Evolutionary conservation across 2,329 filamentous ascomycete genomes (phyloP).

Genomic region (Whalleya microplaca): DNA sequence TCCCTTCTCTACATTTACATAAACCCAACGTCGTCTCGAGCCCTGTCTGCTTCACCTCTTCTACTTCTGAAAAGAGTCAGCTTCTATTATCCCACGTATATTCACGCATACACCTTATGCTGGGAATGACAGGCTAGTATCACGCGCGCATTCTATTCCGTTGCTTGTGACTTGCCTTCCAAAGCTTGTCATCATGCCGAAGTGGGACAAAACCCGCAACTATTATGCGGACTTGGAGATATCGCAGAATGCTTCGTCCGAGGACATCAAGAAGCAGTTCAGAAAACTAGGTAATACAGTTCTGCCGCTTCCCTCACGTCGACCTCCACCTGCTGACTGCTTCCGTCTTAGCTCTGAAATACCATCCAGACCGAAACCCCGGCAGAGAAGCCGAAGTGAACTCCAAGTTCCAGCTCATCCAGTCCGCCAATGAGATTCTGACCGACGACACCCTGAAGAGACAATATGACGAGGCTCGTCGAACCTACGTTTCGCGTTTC

Average conservation of each 20-base stretch:
- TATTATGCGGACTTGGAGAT: slow-evolving; percentile 87
- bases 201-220: slow-evolving; percentile 70
- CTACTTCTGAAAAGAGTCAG: too few species aligned
- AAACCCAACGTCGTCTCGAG: too few species aligned
- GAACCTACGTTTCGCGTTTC: slow-evolving; percentile 42
- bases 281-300: slow-evolving; percentile 70
- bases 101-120: too few species aligned
- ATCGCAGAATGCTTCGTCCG: slow-evolving; percentile 65
- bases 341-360: slow-evolving; percentile 68
- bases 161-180: slow-evolving; percentile 12
- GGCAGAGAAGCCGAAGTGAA: slow-evolving; percentile 80
- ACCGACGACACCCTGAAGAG: slow-evolving; percentile 53
- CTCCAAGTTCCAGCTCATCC: slow-evolving; percentile 82
- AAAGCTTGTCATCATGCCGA: slow-evolving; percentile 61
- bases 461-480: slow-evolving; percentile 56
- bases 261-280: slow-evolving; percentile 85
- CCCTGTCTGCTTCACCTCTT: too few species aligned
- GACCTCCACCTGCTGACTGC: slow-evolving; percentile 31
- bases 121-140: slow-evolving; percentile 19
- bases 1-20: too few species aligned
- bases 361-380: slow-evolving; percentile 87
- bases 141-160: slow-evolving; percentile 6
- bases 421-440: slow-evolving; percentile 80
- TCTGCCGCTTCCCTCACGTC: background rate
- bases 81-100: too few species aligned